Evolutionary conservation across 148 eudicot genomes (phyloP).

Genomic region (Rhododendron simsii): DNA sequence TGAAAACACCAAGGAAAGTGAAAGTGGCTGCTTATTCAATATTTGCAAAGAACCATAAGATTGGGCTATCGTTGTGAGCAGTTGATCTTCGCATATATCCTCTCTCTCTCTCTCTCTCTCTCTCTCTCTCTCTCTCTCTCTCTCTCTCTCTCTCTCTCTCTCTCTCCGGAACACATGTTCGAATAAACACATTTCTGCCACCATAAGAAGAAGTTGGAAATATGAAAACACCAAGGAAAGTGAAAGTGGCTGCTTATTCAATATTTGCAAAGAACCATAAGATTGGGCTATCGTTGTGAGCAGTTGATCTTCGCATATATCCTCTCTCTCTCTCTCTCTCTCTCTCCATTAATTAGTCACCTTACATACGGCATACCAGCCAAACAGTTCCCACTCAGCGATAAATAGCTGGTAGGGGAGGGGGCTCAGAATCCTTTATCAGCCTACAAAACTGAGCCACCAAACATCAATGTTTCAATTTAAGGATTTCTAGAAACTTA

Average conservation of each 20-base stretch:
- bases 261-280: background rate
- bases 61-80: background rate
- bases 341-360: background rate
- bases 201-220: background rate
- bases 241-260: background rate
- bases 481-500: background rate
- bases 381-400: background rate
- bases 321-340: conserved; percentile 1
- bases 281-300: background rate
- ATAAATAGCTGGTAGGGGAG: background rate
- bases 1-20: background rate
- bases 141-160: background rate
- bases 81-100: background rate
- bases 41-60: background rate
- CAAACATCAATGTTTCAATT: background rate
- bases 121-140: background rate
- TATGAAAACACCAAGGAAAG: background rate
- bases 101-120: background rate
- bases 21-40: background rate
- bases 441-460: background rate
- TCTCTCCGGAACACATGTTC: background rate
- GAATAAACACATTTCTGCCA: background rate
- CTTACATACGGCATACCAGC: background rate
- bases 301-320: background rate
- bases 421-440: background rate